These are phyloP conservation scores for Epichloe sylvatica DNA, from an alignment of 2,329 filamentous ascomycete genomes.

Conservation along the genomic window DNA sequence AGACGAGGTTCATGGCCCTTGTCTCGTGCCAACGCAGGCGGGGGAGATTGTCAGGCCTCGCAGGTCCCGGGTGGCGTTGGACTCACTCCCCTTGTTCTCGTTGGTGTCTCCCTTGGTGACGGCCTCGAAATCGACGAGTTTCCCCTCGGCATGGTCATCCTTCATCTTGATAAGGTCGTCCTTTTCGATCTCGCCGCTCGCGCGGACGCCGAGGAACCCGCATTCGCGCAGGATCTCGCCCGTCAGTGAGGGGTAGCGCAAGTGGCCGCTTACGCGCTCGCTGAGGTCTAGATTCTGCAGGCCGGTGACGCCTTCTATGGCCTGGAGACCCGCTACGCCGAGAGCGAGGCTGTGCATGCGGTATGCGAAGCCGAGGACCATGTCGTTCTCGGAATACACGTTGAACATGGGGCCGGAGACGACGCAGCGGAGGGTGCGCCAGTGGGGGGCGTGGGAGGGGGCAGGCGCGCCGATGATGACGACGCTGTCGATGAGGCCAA, in stretches of 20 bases:
- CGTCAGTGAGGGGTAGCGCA: slow-evolving; percentile 37
- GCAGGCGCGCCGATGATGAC: slow-evolving; percentile 72
- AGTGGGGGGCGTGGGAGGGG: slow-evolving; percentile 55
- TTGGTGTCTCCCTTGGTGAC: background rate
- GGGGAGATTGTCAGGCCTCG: slow-evolving; percentile 15
- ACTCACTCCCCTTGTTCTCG: background rate
- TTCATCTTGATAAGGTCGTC: slow-evolving; percentile 36
- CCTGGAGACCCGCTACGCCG: slow-evolving; percentile 72
- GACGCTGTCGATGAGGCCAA: slow-evolving; percentile 71
- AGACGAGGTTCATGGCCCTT: too few species aligned
- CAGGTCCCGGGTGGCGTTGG: slow-evolving; percentile 13
- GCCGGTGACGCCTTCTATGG: slow-evolving; percentile 51
- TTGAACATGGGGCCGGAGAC: slow-evolving; percentile 76
- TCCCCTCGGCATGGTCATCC: slow-evolving; percentile 19
- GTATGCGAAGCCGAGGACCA: slow-evolving; percentile 77
- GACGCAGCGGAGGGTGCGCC: slow-evolving; percentile 63
- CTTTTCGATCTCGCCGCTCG: slow-evolving; percentile 33
- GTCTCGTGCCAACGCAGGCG: too few species aligned
- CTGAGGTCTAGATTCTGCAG: slow-evolving; percentile 44
- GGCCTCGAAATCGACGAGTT: slow-evolving; percentile 19
- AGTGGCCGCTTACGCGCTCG: slow-evolving; percentile 37
- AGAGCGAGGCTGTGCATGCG: slow-evolving; percentile 69
- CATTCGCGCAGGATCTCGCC: slow-evolving; percentile 38
- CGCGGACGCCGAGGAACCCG: slow-evolving; percentile 34
- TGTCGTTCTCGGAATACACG: slow-evolving; percentile 76